Evolutionary conservation across 495 filamentous ascomycete species (phyloP).

Genomic region (Podospora conica): DNA sequence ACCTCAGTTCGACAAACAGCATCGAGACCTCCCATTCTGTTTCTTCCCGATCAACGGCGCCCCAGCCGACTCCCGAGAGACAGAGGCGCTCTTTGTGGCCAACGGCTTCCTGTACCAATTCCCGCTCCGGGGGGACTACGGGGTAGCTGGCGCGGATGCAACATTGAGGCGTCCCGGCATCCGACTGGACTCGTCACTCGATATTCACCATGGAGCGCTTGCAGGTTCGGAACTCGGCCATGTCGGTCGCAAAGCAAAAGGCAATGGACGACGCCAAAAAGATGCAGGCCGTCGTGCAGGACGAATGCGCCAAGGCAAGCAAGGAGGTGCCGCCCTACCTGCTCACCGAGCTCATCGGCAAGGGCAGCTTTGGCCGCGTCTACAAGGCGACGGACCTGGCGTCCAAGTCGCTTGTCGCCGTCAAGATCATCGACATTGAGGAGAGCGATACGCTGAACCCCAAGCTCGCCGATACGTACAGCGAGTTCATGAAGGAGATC

Average conservation of each 20-base stretch:
- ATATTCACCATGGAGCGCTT: conserved; percentile 33
- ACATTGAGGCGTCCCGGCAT: background rate
- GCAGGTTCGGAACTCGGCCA: conserved; percentile 36
- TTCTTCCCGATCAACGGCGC: background rate
- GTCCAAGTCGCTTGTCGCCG: conserved; percentile 65
- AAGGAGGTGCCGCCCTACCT: conserved; percentile 54
- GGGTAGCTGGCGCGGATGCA: background rate
- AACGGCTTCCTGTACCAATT: background rate
- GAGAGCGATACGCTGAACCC: conserved; percentile 69
- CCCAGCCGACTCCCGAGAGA: conserved; percentile 3
- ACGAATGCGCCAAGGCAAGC: conserved; percentile 42
- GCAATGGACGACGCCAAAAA: conserved; percentile 50
- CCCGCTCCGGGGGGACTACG: background rate
- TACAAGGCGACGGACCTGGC: conserved; percentile 67
- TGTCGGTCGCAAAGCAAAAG: conserved; percentile 38
- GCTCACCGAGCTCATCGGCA: conserved; percentile 86
- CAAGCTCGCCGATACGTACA: conserved; percentile 71
- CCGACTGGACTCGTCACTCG: background rate
- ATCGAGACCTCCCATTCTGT: background rate
- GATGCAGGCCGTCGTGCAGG: conserved; percentile 46
- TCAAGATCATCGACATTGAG: conserved; percentile 97
- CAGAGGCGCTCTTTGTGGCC: background rate
- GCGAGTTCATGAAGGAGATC: conserved; percentile 84
- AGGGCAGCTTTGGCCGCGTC: conserved; percentile 91
- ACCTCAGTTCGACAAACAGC: background rate